These are phyloP conservation scores for Pycnococcus provasolii DNA, from an alignment of 139 green algal genomes.

Conservation along the genomic window DNA sequence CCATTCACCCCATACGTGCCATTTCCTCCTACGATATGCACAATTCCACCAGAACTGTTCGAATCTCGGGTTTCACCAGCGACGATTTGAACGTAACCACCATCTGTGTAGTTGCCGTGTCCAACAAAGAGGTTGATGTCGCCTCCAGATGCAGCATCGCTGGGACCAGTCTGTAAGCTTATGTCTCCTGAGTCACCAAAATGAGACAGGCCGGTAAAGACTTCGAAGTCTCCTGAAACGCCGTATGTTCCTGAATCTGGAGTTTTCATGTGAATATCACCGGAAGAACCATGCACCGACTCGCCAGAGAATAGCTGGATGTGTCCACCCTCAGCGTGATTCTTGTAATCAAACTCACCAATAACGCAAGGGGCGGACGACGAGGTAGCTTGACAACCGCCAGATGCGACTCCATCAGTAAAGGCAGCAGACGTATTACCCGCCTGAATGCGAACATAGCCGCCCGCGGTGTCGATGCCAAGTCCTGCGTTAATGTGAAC, in stretches of 20 bases:
- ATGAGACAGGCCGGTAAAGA: too few species aligned
- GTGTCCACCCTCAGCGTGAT: not conserved
- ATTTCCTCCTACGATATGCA: not conserved
- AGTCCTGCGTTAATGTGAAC: constrained; percentile 1
- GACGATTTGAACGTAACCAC: constrained; percentile 1
- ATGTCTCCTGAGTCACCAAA: too few species aligned
- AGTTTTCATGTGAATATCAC: not conserved
- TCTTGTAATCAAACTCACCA: too few species aligned
- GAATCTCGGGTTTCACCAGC: not conserved
- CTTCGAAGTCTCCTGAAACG: too few species aligned
- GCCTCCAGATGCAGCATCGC: not conserved
- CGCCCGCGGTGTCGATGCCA: not conserved
- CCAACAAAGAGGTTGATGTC: constrained; percentile 12
- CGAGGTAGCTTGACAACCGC: too few species aligned
- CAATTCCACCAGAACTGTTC: not conserved
- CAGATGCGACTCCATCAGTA: too few species aligned
- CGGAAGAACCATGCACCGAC: not conserved
- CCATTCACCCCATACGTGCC: too few species aligned
- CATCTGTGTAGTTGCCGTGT: not conserved
- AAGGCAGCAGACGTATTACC: not conserved
- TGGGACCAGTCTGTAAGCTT: too few species aligned
- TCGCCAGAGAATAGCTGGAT: constrained; percentile 6
- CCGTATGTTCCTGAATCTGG: too few species aligned
- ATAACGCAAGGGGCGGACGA: too few species aligned
- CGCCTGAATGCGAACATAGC: not conserved